A percentile compares a stretch with the other conserved stretches of the same genome.
These are phyloP conservation scores for Saccharata proteae DNA, from an alignment of 2,329 filamentous ascomycete genomes.

Conservation along the genomic window DNA sequence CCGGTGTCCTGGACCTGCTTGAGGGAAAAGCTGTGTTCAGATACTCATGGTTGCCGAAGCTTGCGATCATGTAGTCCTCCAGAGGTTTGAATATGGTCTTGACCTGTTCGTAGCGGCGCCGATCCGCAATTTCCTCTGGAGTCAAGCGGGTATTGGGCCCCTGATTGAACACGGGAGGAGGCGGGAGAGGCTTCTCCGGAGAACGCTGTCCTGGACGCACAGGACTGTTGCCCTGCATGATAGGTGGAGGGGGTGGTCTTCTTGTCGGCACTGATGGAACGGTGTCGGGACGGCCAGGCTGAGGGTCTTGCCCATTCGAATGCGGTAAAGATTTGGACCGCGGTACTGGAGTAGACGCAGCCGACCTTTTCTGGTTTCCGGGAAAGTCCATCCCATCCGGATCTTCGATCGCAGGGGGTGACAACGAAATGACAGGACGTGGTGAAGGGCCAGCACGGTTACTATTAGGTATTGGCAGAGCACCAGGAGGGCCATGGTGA, in stretches of 20 bases:
- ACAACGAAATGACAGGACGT: conserved; percentile 6
- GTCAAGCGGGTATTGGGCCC: conserved; percentile 15
- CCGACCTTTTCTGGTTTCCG: too few species aligned
- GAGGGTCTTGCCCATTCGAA: too few species aligned
- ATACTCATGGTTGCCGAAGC: conserved; percentile 56
- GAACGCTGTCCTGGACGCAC: too few species aligned
- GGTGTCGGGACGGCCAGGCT: too few species aligned
- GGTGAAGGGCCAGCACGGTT: conserved; percentile 3
- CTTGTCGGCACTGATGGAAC: too few species aligned
- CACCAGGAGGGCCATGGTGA: too few species aligned
- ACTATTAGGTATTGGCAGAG: conserved; percentile 6
- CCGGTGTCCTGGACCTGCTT: conserved; percentile 28
- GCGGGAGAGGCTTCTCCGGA: too few species aligned
- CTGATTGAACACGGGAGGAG: too few species aligned
- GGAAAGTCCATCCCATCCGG: neutral
- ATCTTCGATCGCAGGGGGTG: conserved; percentile 3
- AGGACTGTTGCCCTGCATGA: too few species aligned
- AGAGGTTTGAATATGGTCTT: conserved; percentile 60
- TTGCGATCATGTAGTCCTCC: conserved; percentile 63
- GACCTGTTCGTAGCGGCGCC: conserved; percentile 23
- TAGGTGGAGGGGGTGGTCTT: too few species aligned
- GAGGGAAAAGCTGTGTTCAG: conserved; percentile 68
- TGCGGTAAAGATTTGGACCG: too few species aligned
- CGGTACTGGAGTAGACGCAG: too few species aligned
- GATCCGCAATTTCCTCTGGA: conserved; percentile 15